Evolutionary conservation across 805 yeast genomes (phyloP), one percentile per base, ranked within the genome.

Genomic region (Candida golubevii): DNA sequence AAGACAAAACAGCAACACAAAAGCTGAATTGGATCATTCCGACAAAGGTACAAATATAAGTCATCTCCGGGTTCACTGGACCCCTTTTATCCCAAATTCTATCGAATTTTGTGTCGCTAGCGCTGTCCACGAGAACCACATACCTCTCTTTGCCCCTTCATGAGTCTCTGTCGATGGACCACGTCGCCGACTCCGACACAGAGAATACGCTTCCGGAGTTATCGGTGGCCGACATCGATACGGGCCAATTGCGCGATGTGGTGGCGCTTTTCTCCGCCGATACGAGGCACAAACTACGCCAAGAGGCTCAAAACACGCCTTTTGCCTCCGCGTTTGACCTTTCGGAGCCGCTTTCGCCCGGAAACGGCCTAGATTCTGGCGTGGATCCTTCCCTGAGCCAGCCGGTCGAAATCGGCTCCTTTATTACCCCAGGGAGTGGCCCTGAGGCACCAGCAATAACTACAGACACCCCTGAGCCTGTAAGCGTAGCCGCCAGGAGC

Each of bases 151-250:
- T 5, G n/a, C 32, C 26, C 33, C 33, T 42, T 38, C 42, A 38
- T 46, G 39, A 39, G 26, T 30, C 15, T 34, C n/a, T 13, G 8
- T 44, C 43, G 8, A 52, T 50, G 54, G 54, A 52, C 39, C 36
- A 33, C 39, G 45, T 48, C 45, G 34, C 53, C 41, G 57, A 54
- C 51, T 54, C 57, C 40, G 57, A 54, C 36, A 39, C 48, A 38
- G 56, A 52, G 42, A 54, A 50, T 47, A 38, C 51, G 35, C 51
- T 52, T 7, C 55, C 56, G 29, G 35, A 14, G 12, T 36, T 53
- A 27, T 23, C 48, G 18, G 32, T 39, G 31, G 43, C 50, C 27
- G 50, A 45, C n/a, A 39, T 53, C 15, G 56, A 53, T 29, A 13
- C 33, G 6, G 43, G 23, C n/a, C 46, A 37, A 14, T 42, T 53